Evolutionary conservation across 176 grass and related monocot genomes (phyloP).

Genomic region (Raddia distichophylla): DNA sequence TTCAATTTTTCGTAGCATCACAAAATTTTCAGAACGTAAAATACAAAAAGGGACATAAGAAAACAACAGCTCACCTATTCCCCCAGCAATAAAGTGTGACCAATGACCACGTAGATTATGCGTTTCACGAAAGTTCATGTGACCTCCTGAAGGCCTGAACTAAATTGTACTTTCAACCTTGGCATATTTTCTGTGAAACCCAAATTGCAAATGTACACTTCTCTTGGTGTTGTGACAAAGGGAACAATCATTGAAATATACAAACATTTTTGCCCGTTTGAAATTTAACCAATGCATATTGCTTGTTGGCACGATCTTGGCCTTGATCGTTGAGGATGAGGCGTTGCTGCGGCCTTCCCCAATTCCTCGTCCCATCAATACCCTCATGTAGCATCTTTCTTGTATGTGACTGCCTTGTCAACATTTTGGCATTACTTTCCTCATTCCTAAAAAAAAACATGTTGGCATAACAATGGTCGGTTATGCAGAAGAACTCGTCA

Average conservation of each 20-base stretch:
- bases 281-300: too few relatives aligned
- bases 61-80: slow-evolving; percentile 59
- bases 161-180: slow-evolving; percentile 92
- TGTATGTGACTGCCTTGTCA: too few relatives aligned
- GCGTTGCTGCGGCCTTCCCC: too few relatives aligned
- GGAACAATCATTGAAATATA: slow-evolving; percentile 94
- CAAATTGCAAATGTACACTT: slow-evolving; percentile 94
- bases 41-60: not conserved
- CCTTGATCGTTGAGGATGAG: too few relatives aligned
- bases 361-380: too few relatives aligned
- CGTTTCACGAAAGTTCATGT: slow-evolving; percentile 90
- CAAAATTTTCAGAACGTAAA: slow-evolving; percentile 8
- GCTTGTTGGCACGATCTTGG: too few relatives aligned
- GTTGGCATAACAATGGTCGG: too few relatives aligned
- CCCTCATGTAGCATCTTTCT: too few relatives aligned
- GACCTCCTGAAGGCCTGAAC: slow-evolving; percentile 64
- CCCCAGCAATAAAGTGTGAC: slow-evolving; percentile 92
- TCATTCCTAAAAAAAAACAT: too few relatives aligned
- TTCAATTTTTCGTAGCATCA: not conserved
- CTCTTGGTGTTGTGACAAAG: slow-evolving; percentile 87
- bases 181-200: slow-evolving; percentile 90
- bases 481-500: too few relatives aligned
- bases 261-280: not conserved
- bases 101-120: slow-evolving; percentile 76
- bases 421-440: too few relatives aligned